Base-by-base conservation (phyloP, 169 alveolate species). In the Eimeria nieschulzi region DNA sequence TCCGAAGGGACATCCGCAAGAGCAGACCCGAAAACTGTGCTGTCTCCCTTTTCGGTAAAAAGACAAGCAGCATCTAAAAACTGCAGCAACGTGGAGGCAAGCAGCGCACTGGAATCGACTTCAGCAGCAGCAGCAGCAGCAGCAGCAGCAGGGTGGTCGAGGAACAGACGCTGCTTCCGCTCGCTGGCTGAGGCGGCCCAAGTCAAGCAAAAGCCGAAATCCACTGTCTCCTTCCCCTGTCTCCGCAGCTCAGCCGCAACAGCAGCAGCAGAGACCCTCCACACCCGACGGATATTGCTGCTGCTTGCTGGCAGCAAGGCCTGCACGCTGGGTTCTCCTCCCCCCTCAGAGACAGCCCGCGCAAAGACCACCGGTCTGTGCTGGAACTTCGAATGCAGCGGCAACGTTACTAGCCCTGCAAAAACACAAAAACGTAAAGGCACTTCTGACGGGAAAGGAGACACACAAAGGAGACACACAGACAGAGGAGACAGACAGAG, bases 351-450 rank as follows among this genome's bases (percentile, higher is more conserved):
- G 0, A 21, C 53, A 23, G 56, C 59, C 9, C 39, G 39, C 12
- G 25, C n/a, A 25, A 72, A 72, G 21, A 68, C 79, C 2, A 84
- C 73, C 0, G 83, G 82, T 64, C 75, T 33, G 9, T 66, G 46
- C 75, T 75, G 80, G 51, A 85, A 75, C 17, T 21, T 8, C 64
- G 33, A 13, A 64, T 85, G 80, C 78, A 85, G 84, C 39, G 21
- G 80, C 73, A 13, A 10, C 55, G 92, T 72, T 46, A 85, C 39
- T n/a, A 85, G 26, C 3, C 92, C 92, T 33, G 61, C 17, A 61
- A 5, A 33, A 5, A 61, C 70, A 61, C 23, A 61, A 19, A 61
- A 19, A 5, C n/a, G 5, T 0, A 61, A 5, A 61, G 70, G 5
- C 70, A 61, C 46, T 33, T 13, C 70, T 15, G 5, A 56, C 66